Conservation (phyloP, 163 green algal species). For the Scenedesmus sp. region DNA sequence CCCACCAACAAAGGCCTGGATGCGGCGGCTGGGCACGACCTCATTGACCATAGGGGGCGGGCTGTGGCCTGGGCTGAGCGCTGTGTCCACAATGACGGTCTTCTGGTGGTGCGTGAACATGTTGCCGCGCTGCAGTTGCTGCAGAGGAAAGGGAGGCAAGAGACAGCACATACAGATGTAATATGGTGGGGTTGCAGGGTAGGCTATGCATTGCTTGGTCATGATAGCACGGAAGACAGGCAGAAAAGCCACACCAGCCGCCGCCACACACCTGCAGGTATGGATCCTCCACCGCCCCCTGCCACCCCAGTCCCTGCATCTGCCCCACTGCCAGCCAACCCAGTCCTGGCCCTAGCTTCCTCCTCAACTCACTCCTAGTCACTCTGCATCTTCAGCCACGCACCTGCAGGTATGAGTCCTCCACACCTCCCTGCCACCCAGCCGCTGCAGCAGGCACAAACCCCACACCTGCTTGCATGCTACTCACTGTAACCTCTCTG, state of each 20-base stretch:
- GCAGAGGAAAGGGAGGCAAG: neutral
- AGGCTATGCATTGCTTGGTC: neutral
- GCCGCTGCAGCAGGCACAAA: no score
- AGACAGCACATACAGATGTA: neutral
- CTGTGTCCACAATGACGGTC: constrained; percentile 64
- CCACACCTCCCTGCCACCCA: constrained; percentile 7
- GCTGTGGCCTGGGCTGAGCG: neutral
- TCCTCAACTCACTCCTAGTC: neutral
- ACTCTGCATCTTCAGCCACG: neutral
- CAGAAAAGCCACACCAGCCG: no score
- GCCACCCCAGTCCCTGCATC: no score
- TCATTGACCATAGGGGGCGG: neutral
- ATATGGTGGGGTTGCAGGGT: neutral
- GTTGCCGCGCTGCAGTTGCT: constrained; percentile 54
- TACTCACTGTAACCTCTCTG: neutral
- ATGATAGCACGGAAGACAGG: no score
- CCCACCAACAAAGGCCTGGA: constrained; percentile 72
- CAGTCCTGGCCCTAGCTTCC: neutral
- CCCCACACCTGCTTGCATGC: no score
- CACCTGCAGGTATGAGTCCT: constrained; percentile 49
- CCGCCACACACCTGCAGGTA: no score
- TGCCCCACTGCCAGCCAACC: neutral
- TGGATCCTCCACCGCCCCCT: no score
- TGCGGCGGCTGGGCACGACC: constrained; percentile 13
- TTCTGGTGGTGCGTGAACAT: constrained; percentile 82